Percentiles rank a stretch among this genome's conserved stretches.
phyloP scores from a whole-genome alignment of 768 basidiomycete species.

The Heimioporus sp. region DNA sequence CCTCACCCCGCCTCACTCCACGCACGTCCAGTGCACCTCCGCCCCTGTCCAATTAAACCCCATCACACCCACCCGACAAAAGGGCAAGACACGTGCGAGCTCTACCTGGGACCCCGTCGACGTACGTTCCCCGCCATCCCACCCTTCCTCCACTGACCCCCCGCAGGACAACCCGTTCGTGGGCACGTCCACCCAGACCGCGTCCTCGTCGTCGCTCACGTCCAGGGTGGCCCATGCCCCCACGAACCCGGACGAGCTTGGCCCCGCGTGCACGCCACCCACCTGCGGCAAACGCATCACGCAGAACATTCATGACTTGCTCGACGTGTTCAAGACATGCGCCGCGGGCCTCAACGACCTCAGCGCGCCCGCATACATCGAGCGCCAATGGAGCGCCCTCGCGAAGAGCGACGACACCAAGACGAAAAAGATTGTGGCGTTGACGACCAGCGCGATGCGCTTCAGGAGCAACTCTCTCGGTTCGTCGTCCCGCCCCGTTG shows the following conservation, averaged over 20 bases:
- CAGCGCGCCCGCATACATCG: conserved; percentile 31
- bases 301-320: background rate
- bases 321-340: background rate
- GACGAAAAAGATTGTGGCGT: conserved; percentile 12
- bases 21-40: background rate
- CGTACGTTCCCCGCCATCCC: no score
- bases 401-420: conserved; percentile 36
- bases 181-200: no score
- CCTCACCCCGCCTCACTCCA: conserved; percentile 23
- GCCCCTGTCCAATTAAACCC: conserved; percentile 3
- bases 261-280: no score
- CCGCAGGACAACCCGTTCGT: no score
- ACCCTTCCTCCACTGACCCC: no score
- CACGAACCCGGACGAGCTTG: no score
- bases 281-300: conserved; percentile 25
- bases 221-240: background rate
- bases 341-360: conserved; percentile 14
- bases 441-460: conserved; percentile 5
- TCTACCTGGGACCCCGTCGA: no score
- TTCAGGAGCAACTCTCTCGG: background rate
- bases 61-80: conserved; percentile 21
- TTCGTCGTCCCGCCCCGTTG: no score
- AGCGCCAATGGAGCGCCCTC: conserved; percentile 37
- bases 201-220: background rate
- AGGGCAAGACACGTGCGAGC: conserved; percentile 22